phyloP scores from a whole-genome alignment of 352 stramenopile species.

The Albugo candida region DNA sequence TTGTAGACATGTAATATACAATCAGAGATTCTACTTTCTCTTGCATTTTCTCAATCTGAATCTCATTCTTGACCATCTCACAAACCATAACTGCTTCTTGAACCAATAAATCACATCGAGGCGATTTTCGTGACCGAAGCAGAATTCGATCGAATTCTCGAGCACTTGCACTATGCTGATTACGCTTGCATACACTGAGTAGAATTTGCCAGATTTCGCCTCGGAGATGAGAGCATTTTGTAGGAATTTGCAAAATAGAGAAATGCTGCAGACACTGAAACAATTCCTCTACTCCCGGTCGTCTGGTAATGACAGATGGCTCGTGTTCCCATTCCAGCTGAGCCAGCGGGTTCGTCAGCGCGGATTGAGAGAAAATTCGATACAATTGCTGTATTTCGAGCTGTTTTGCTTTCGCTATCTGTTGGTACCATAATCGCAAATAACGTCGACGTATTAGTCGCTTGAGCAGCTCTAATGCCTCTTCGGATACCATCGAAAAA shows the following conservation, averaged over 20 bases:
- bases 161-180: constrained; percentile 41
- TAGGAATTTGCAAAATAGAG: constrained; percentile 19
- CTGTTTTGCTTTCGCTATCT: too few relatives aligned
- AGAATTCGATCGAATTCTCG: constrained; percentile 63
- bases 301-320: constrained; percentile 24
- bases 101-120: constrained; percentile 32
- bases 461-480: too few relatives aligned
- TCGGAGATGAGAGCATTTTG: constrained; percentile 24
- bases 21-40: constrained; percentile 51
- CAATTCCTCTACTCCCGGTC: constrained; percentile 50
- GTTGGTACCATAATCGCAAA: too few relatives aligned
- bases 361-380: too few relatives aligned
- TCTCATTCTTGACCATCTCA: constrained; percentile 10
- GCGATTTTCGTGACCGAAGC: constrained; percentile 32
- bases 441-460: too few relatives aligned
- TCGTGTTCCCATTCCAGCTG: too few relatives aligned
- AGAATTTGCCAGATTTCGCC: constrained; percentile 69
- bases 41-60: constrained; percentile 18
- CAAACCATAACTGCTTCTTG: constrained; percentile 25
- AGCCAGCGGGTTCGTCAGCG: too few relatives aligned
- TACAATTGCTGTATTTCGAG: too few relatives aligned
- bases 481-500: too few relatives aligned
- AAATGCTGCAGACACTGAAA: constrained; percentile 33
- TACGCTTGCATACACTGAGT: constrained; percentile 60
- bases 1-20: constrained; percentile 67